These are phyloP conservation scores for Zychaea mexicana DNA, from an alignment of 371 early-diverging fungal species.

Conservation along the genomic window DNA sequence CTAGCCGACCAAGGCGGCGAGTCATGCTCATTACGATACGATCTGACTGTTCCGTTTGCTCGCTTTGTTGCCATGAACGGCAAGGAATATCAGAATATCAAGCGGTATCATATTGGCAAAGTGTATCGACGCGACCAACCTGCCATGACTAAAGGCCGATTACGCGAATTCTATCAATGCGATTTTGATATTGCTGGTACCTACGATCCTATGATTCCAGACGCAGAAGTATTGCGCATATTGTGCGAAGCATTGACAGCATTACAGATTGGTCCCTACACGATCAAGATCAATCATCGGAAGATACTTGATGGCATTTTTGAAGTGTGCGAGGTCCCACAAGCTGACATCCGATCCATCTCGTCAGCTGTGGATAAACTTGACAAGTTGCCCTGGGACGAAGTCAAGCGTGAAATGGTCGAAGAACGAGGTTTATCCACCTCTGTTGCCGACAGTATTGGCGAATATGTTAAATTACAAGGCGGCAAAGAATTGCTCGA, in stretches of 20 bases:
- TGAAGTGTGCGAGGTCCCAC: slow-evolving; percentile 93
- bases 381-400: slow-evolving; percentile 95
- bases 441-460: slow-evolving; percentile 88
- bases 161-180: slow-evolving; percentile 99
- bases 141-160: slow-evolving; percentile 97
- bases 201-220: slow-evolving; percentile 96
- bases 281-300: slow-evolving; percentile 95
- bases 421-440: slow-evolving; percentile 86
- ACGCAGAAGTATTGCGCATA: slow-evolving; percentile 93
- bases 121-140: slow-evolving; percentile 99
- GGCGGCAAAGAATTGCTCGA: slow-evolving; percentile 85
- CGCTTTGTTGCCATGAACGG: slow-evolving; percentile 96
- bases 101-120: slow-evolving; percentile 99
- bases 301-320: slow-evolving; percentile 98
- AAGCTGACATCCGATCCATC: slow-evolving; percentile 83
- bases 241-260: slow-evolving; percentile 79
- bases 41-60: slow-evolving; percentile 99
- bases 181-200: slow-evolving; percentile 99
- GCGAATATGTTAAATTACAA: slow-evolving; percentile 82
- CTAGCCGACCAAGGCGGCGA: slow-evolving; percentile 99
- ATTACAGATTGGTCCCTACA: slow-evolving; percentile 84
- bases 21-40: slow-evolving; percentile 96
- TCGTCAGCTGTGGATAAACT: slow-evolving; percentile 99
- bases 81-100: slow-evolving; percentile 83
- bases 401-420: slow-evolving; percentile 95